Evolutionary conservation across 2,329 filamentous ascomycete species (phyloP).

Genomic region (Arthroderma sp.): DNA sequence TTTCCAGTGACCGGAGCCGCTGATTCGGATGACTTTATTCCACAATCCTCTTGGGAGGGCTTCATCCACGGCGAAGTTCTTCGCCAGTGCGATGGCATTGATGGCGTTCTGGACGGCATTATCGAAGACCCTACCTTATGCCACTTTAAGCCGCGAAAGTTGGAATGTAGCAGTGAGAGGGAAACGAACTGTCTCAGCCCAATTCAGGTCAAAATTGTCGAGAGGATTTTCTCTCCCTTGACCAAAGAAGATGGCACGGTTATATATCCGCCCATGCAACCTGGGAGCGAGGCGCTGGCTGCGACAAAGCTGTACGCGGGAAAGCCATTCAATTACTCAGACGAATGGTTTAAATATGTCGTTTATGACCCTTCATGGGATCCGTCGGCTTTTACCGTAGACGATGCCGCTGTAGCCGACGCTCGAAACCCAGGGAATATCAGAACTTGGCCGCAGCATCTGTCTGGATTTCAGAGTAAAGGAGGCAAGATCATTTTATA

Average conservation of each 20-base stretch:
- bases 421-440: slow-evolving; percentile 29
- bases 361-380: slow-evolving; percentile 23
- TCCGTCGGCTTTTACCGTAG: slow-evolving; percentile 13
- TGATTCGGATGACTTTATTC: neutral
- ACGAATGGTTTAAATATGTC: slow-evolving; percentile 19
- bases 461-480: neutral
- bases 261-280: slow-evolving; percentile 12
- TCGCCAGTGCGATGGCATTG: neutral
- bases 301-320: slow-evolving; percentile 17
- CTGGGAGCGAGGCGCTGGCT: slow-evolving; percentile 9
- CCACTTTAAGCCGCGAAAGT: neutral
- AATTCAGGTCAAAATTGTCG: neutral
- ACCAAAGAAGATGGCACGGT: slow-evolving; percentile 7
- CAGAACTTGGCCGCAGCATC: slow-evolving; percentile 27
- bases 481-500: neutral
- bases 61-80: neutral
- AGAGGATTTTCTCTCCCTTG: neutral
- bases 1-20: neutral
- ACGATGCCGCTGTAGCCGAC: slow-evolving; percentile 13
- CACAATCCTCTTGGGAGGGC: neutral
- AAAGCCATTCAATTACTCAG: slow-evolving; percentile 17
- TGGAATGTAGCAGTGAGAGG: neutral
- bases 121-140: neutral
- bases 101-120: neutral
- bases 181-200: neutral